A percentile compares a stretch with the other conserved stretches of the same genome.
Evolutionary conservation across 139 green algal genomes (phyloP).

Genomic region (Picochlorum sp.): DNA sequence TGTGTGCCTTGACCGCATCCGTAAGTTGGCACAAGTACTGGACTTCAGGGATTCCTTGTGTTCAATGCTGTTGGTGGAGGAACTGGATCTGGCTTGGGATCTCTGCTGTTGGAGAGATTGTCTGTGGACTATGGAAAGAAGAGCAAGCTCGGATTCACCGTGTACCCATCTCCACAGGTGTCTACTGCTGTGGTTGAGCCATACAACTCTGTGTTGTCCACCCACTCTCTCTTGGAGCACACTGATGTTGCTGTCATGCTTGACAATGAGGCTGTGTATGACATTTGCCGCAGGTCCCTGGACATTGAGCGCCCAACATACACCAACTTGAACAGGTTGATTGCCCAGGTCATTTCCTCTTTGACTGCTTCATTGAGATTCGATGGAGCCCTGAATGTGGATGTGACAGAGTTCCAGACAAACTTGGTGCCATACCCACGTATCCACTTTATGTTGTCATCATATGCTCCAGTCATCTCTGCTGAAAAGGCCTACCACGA

Average conservation of each 20-base stretch:
- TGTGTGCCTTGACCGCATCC: conserved; percentile 88
- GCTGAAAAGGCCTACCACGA: conserved; percentile 99
- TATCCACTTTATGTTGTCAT: conserved; percentile 99
- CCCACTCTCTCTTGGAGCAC: conserved; percentile 95
- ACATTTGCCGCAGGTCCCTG: conserved; percentile 93
- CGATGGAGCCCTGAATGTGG: conserved; percentile 93
- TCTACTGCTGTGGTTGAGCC: conserved; percentile 93
- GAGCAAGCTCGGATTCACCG: conserved; percentile 97
- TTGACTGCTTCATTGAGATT: conserved; percentile 93
- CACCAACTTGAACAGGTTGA: conserved; percentile 94
- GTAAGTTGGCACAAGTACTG: conserved; percentile 96
- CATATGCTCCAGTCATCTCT: conserved; percentile 95
- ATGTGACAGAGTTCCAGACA: conserved; percentile 98
- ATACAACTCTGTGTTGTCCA: conserved; percentile 96
- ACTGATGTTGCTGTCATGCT: conserved; percentile 96
- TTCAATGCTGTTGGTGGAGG: conserved; percentile 95
- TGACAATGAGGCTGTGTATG: conserved; percentile 96
- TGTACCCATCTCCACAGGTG: conserved; percentile 89
- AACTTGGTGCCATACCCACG: conserved; percentile 98
- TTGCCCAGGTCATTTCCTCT: conserved; percentile 90
- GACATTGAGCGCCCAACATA: conserved; percentile 96
- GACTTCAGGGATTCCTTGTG: conserved; percentile 93
- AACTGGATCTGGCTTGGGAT: conserved; percentile 91
- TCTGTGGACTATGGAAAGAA: conserved; percentile 99
- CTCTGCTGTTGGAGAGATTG: conserved; percentile 92